Evolutionary conservation across 2,329 filamentous ascomycete genomes (phyloP), one percentile per base, ranked within the genome.

Genomic region (Sclerotinia sclerotiorum): DNA sequence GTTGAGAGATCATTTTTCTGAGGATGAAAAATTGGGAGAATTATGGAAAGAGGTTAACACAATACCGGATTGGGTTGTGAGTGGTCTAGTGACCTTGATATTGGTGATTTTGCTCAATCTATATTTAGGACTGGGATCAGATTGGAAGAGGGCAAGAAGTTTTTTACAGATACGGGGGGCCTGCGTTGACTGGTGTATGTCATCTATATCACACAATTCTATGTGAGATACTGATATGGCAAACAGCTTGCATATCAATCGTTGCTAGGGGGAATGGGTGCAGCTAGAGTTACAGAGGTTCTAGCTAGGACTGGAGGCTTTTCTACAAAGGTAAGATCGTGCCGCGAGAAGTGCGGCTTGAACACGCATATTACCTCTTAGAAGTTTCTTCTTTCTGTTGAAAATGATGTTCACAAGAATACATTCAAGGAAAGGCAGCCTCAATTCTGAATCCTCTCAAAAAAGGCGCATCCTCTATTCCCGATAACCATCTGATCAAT

Each of bases 221-320:
- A 29, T 56, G 11, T 48, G 17, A 49, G 52, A 51, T 21, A n/a
- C 44, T 70, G 29, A 71, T 56, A 27, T 42, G n/a, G n/a, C 21
- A 35, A 6, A 46, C 52, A 76, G 75, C 69, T 56, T 77, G 79
- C 83, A 89, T 58, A 85, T 87, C 11, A 90, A 72, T 88, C 86
- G 7, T 80, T 91, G 0, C 80, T 92, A 2, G 89, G 89, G 5
- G 89, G 89, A 3, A 90, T 91, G 88, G 90, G 88, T 4, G 87
- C 89, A n/a, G 85, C 84, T 10, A 82, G 90, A 46, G 87, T 93
- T 0, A 90, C 91, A 13, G 90, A 94, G 77, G 92, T 90, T 0
- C 82, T 94, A 15, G 84, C 88, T 3, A 83, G 90, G 27, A 94
- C 91, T 0, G 90, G 90, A 17, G 91, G 91, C 0, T 94, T 94